Base-by-base conservation (phyloP, 2,329 filamentous ascomycete species). In the Monilinia aucupariae region DNA sequence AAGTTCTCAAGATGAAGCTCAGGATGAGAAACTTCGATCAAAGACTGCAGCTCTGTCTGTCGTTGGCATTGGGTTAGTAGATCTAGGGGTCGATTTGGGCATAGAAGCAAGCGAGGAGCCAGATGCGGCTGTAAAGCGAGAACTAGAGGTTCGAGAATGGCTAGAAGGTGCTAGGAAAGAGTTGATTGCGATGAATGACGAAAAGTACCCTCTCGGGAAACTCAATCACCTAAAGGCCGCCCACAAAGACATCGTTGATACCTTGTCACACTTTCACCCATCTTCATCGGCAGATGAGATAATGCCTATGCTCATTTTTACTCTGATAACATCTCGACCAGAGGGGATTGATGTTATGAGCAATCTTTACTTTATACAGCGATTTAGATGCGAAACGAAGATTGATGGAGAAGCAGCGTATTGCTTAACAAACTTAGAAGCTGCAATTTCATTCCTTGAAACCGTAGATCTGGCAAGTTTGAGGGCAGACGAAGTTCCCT, bases 211-310 rank as follows among this genome's bases (percentile, higher is more conserved):
- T 0, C 79, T 97, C 1, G 94, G 92, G 22, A 99, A 99, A 77
- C 82, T 97, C 49, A 90, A 92, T 71, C 87, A 92, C 71, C 81
- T 99, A 62, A 96, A 92, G 68, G 86, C 87, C 47, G 90, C 91
- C 3, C 94, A 97, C 75, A 96, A 96, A 78, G 89, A 87, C 67
- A 97, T 99, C 67, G 94, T 99, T 55, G 93, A 97, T 74, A 92
- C 92, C 1, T 75, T 88, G 55, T 81, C 84, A 4, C 81, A 85
- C 69, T 86, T 87, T 64, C 85, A 86, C 66, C 85, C 84, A 22
- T 86, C 92, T 0, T 96, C 94, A 0, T 97, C 94, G 0, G 94
- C 94, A 3, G 94, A 99, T 73, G 94, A 97, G 76, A 96, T 99
- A 61, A 86, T 99, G 74, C 94, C 94, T 0, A 96, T 96, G 75